Base-by-base conservation (phyloP, 2,329 filamentous ascomycete genomes). In the Coniochaeta sp. region DNA sequence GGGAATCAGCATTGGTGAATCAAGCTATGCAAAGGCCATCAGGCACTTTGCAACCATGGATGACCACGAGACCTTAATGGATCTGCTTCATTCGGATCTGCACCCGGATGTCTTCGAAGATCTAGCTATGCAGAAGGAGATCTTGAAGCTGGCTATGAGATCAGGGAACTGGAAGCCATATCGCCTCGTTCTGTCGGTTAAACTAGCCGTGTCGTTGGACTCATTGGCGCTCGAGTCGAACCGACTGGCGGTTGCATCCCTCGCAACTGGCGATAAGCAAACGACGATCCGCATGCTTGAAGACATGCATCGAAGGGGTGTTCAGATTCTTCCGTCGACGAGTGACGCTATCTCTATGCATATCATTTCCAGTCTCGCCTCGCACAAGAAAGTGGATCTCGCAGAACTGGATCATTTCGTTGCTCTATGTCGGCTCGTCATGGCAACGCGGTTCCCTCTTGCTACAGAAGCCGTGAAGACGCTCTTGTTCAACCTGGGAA, bases 1-100 rank as follows among this genome's bases (percentile, higher is more conserved):
- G 6, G 85, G 84, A 0, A 89, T 96, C 33, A 76, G 78, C 0
- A 76, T 91, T 31, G 80, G 83, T 4, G 73, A 79, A 6, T 86
- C 84, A 5, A 79, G 82, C 2, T 96, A 91, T 68, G 81, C 84
- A 52, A 80, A 81, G 47, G 79, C 89, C 11, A 67, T 96, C 6
- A 77, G 83, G 44, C 82, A 84, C 60, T 83, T 95, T 60, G 87
- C 87, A 5, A 72, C 72, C 22, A 77, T 81, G 36, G 77, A 80
- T 33, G 80, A 88, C n/a, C 77, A 78, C 31, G 72, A 74, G 2
- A 71, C 81, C n/a, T 72, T 85, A 2, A 62, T 68, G 34, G 72
- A 75, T 36, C 70, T 85, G 12, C 63, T 84, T 7, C 67, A 73
- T 8, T 80, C 77, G 24, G 80, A 83, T 61, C 71, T 85, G 24